Evolutionary conservation across 768 basidiomycete species (phyloP).

Genomic region (Roridomyces roridus): DNA sequence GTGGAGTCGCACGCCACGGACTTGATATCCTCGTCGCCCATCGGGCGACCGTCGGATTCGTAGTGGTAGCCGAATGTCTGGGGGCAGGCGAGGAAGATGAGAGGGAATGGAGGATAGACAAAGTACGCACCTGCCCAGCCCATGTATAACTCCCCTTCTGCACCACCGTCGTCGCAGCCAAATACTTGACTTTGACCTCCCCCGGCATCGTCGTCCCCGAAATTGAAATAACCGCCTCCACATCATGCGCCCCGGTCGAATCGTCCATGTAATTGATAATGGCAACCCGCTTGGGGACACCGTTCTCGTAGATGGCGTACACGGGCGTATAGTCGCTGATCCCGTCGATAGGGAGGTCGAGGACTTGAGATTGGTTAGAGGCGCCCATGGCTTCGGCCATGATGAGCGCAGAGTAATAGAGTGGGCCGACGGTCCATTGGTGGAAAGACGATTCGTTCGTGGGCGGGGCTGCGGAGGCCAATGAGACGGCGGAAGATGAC

Average conservation of each 20-base stretch:
- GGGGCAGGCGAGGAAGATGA: no score
- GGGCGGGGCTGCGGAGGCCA: constrained; percentile 48
- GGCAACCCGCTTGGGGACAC: constrained; percentile 42
- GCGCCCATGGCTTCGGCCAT: constrained; percentile 52
- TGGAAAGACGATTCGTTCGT: constrained; percentile 48
- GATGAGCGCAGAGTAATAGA: constrained; percentile 53
- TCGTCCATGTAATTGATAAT: constrained; percentile 57
- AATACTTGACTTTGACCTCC: constrained; percentile 55
- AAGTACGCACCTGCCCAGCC: constrained; percentile 69
- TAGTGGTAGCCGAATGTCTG: constrained; percentile 68
- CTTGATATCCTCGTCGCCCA: constrained; percentile 58
- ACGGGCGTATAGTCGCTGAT: constrained; percentile 46
- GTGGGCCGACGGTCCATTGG: constrained; percentile 60
- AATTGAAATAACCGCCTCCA: constrained; percentile 55
- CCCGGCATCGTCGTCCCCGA: constrained; percentile 44
- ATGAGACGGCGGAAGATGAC: not conserved
- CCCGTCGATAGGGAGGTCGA: constrained; percentile 43
- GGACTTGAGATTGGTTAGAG: constrained; percentile 38
- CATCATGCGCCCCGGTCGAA: constrained; percentile 38
- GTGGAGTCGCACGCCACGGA: constrained; percentile 63
- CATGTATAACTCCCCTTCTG: constrained; percentile 72
- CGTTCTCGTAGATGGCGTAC: constrained; percentile 40
- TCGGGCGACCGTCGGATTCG: constrained; percentile 70
- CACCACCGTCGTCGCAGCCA: constrained; percentile 57
- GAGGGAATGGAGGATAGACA: no score